A percentile compares a stretch with the other conserved stretches of the same genome.
These are phyloP conservation scores for Penicillium mononematosum DNA, from an alignment of 495 filamentous ascomycete species.

Conservation along the genomic window DNA sequence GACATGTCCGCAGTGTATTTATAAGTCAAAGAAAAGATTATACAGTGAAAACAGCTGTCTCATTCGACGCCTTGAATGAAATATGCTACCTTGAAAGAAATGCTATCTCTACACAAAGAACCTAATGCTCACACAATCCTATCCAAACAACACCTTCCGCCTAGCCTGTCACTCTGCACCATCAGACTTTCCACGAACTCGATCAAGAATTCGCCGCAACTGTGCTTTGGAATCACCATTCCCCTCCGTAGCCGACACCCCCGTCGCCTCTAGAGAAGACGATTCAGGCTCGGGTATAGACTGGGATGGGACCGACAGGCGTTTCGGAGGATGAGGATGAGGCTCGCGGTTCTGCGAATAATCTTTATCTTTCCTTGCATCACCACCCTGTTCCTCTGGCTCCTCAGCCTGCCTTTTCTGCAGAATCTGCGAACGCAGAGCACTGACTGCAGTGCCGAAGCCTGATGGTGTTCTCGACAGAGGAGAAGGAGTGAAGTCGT, in stretches of 20 bases:
- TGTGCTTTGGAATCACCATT: constrained; percentile 22
- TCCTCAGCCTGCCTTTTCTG: constrained; percentile 15
- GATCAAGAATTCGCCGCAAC: constrained; percentile 25
- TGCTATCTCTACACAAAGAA: neutral
- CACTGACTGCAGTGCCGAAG: constrained; percentile 22
- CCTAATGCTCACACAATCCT: neutral
- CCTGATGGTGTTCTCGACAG: constrained; percentile 12
- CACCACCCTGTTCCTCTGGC: constrained; percentile 2
- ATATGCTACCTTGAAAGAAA: neutral
- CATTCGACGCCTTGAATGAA: neutral
- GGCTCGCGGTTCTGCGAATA: constrained; percentile 1
- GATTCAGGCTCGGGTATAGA: constrained; percentile 22
- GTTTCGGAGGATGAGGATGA: constrained; percentile 18
- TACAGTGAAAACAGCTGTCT: neutral
- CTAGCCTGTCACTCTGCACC: constrained; percentile 4
- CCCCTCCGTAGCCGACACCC: constrained; percentile 16
- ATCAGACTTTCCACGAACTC: constrained; percentile 21
- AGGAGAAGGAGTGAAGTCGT: constrained; percentile 5
- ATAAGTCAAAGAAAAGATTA: neutral
- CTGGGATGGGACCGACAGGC: constrained; percentile 18
- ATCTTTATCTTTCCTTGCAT: neutral
- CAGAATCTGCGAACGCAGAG: constrained; percentile 25
- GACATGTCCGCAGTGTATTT: neutral
- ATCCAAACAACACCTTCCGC: neutral
- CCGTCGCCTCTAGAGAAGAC: constrained; percentile 26